A percentile compares a stretch with the other conserved stretches of the same genome.
Conservation (phyloP, 2,329 filamentous ascomycete species). For the Hypoxylon sp. region DNA sequence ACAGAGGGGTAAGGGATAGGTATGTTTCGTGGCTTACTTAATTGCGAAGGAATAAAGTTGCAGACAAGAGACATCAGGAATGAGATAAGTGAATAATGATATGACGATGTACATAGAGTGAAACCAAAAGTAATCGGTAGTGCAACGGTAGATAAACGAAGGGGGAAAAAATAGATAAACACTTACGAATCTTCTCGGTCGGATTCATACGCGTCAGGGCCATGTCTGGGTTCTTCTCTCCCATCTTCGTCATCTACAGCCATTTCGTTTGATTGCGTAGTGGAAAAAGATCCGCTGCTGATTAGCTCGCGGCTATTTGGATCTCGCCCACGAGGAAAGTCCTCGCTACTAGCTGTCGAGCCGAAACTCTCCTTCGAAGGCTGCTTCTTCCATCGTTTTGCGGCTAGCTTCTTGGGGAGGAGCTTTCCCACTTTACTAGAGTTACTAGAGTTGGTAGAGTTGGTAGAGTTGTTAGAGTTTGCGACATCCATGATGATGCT, state of each 20-base stretch:
- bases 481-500: slow-evolving; percentile 48
- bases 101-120: slow-evolving; percentile 36
- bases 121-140: slow-evolving; percentile 38
- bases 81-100: slow-evolving; percentile 23
- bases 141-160: slow-evolving; percentile 12
- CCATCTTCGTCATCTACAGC: slow-evolving; percentile 53
- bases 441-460: slow-evolving; percentile 34
- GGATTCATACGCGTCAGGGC: slow-evolving; percentile 56
- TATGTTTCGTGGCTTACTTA: slow-evolving; percentile 29
- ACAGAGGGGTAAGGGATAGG: slow-evolving; percentile 20
- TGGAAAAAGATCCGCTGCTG: slow-evolving; percentile 43
- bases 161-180: slow-evolving; percentile 29
- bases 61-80: slow-evolving; percentile 12
- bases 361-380: slow-evolving; percentile 58
- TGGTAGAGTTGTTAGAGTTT: slow-evolving; percentile 33
- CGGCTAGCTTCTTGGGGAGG: slow-evolving; percentile 66
- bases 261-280: slow-evolving; percentile 46
- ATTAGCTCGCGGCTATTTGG: slow-evolving; percentile 45
- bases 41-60: slow-evolving; percentile 8
- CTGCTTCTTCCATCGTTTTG: slow-evolving; percentile 64
- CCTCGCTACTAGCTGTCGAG: slow-evolving; percentile 53
- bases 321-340: slow-evolving; percentile 51
- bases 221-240: slow-evolving; percentile 45
- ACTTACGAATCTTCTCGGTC: slow-evolving; percentile 55
- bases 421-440: slow-evolving; percentile 54